A percentile compares a stretch with the other conserved stretches of the same genome.
These are phyloP conservation scores for Paralagenidium karlingii DNA, from an alignment of 352 stramenopile genomes.

Conservation along the genomic window DNA sequence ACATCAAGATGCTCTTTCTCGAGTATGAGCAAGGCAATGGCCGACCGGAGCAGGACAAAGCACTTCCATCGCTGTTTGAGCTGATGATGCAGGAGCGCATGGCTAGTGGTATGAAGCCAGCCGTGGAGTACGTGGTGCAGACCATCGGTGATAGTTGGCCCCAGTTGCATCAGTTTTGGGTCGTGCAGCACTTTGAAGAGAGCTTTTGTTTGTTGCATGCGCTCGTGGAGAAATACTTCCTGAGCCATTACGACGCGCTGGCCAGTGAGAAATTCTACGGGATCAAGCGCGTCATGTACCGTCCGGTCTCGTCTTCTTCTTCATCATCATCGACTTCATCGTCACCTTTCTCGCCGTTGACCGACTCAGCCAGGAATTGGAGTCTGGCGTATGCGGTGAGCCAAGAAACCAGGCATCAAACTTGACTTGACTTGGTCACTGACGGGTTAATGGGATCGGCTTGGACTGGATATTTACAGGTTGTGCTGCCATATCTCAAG, in stretches of 20 bases:
- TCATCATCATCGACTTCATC: neutral
- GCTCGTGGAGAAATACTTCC: constrained; percentile 55
- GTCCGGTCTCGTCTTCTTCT: neutral
- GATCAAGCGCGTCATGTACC: constrained; percentile 65
- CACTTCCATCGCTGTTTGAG: constrained; percentile 67
- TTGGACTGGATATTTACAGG: constrained; percentile 14
- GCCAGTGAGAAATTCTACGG: constrained; percentile 78
- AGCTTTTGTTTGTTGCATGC: constrained; percentile 55
- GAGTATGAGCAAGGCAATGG: constrained; percentile 70
- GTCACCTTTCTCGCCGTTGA: constrained; percentile 21
- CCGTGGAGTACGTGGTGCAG: constrained; percentile 61
- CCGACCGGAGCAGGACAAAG: constrained; percentile 4
- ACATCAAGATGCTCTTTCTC: constrained; percentile 59
- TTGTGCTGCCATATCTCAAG: constrained; percentile 70
- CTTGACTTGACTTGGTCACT: neutral
- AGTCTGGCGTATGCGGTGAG: constrained; percentile 47
- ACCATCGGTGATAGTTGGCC: constrained; percentile 65
- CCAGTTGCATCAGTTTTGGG: constrained; percentile 28
- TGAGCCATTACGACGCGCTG: constrained; percentile 60
- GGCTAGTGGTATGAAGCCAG: constrained; percentile 56
- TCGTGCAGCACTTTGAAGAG: constrained; percentile 64
- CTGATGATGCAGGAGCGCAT: constrained; percentile 82
- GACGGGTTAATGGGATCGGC: neutral
- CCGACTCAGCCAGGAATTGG: constrained; percentile 21
- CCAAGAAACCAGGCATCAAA: neutral